Evolutionary conservation across 495 filamentous ascomycete species (phyloP).

Genomic region (Penicillium argentinense): DNA sequence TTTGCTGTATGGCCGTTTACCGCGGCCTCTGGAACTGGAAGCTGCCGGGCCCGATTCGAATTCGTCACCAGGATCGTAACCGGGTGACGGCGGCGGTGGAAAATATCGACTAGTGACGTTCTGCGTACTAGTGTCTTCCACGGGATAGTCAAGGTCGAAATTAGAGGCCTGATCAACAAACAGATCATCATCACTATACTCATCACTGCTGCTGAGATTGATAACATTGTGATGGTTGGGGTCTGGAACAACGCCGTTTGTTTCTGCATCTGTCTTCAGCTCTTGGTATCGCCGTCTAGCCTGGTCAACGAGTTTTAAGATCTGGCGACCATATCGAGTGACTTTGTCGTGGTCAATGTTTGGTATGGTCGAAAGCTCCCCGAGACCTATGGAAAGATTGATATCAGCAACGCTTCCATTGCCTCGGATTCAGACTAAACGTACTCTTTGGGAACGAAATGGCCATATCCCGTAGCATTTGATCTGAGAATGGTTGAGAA

Average conservation of each 20-base stretch:
- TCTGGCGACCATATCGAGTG: conserved; percentile 61
- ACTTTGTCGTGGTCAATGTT: conserved; percentile 72
- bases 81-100: conserved; percentile 25
- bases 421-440: not conserved
- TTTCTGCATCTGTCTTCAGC: conserved; percentile 51
- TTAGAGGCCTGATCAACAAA: conserved; percentile 39
- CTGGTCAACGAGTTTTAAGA: conserved; percentile 63
- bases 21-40: conserved; percentile 24
- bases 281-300: conserved; percentile 57
- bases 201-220: conserved; percentile 64
- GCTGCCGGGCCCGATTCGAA: conserved; percentile 17
- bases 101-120: conserved; percentile 51
- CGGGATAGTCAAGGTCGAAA: conserved; percentile 33
- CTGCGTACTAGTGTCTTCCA: conserved; percentile 4
- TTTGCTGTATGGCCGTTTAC: conserved; percentile 31
- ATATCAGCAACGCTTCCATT: not conserved
- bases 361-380: conserved; percentile 65
- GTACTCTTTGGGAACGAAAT: conserved; percentile 69
- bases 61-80: conserved; percentile 26
- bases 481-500: conserved; percentile 72
- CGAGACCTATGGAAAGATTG: conserved; percentile 24
- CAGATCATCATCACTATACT: conserved; percentile 52
- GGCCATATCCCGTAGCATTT: conserved; percentile 78
- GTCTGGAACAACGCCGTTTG: conserved; percentile 48
- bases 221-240: conserved; percentile 67